A percentile compares a stretch with the other conserved stretches of the same genome.
phyloP scores from a whole-genome alignment of 148 eudicot species.

The Linanthus parryae region DNA sequence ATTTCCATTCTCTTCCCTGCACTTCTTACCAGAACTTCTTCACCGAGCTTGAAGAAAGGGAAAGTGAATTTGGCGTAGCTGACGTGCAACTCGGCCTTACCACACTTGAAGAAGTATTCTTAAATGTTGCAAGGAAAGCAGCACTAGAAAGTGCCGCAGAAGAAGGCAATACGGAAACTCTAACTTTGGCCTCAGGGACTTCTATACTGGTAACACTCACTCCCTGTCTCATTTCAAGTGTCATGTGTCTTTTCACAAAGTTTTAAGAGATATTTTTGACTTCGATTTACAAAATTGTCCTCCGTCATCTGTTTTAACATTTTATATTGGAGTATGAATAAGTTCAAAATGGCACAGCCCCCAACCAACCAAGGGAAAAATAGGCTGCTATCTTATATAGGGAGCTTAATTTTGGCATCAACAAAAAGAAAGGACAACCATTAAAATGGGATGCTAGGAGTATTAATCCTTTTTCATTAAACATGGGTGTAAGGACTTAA shows the following conservation, averaged over 20 bases:
- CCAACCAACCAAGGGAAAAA: too few relatives aligned
- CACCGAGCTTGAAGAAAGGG: conserved; percentile 55
- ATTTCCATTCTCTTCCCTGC: too few relatives aligned
- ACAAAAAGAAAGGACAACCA: too few relatives aligned
- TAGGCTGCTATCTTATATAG: too few relatives aligned
- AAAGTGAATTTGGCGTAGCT: conserved; percentile 42
- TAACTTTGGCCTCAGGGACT: conserved; percentile 44
- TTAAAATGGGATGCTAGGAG: too few relatives aligned
- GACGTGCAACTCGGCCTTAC: conserved; percentile 70
- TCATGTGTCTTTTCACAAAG: background rate
- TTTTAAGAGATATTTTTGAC: background rate
- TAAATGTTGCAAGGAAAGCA: conserved; percentile 58
- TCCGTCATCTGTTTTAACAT: too few relatives aligned
- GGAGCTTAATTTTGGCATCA: too few relatives aligned
- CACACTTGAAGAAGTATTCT: conserved; percentile 72
- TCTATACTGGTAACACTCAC: conserved; percentile 47
- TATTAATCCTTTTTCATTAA: too few relatives aligned
- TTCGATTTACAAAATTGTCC: background rate
- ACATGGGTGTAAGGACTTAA: too few relatives aligned
- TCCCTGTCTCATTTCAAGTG: too few relatives aligned
- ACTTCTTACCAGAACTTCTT: conserved; percentile 35
- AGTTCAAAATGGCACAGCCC: too few relatives aligned
- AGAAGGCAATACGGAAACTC: conserved; percentile 45
- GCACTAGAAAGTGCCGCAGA: conserved; percentile 58
- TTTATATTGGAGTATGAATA: too few relatives aligned